These are phyloP conservation scores for Aspergillus sclerotialis DNA, from an alignment of 2,329 filamentous ascomycete genomes.

Conservation along the genomic window DNA sequence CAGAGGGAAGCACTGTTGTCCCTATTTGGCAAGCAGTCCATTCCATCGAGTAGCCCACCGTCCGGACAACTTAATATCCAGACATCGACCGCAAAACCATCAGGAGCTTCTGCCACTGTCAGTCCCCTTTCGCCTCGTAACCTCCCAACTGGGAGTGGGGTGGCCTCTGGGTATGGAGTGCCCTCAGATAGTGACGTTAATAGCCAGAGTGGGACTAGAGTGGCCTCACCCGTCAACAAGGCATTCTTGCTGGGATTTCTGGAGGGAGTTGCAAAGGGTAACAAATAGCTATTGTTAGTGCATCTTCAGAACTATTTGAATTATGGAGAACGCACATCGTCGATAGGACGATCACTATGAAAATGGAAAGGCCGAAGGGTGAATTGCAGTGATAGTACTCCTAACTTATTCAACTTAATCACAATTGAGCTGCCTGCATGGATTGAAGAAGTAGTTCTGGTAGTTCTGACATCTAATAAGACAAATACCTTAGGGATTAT, in stretches of 20 bases:
- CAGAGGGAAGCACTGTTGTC: slow-evolving; percentile 51
- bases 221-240: slow-evolving; percentile 60
- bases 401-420: too few species aligned
- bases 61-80: slow-evolving; percentile 15
- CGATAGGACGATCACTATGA: too few species aligned
- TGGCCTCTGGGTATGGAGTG: slow-evolving; percentile 13
- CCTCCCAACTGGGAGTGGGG: slow-evolving; percentile 11
- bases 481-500: too few species aligned
- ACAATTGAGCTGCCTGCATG: too few species aligned
- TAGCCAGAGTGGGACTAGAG: slow-evolving; percentile 41
- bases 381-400: too few species aligned
- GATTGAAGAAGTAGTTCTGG: too few species aligned
- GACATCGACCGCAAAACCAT: slow-evolving; percentile 11
- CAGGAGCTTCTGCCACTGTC: slow-evolving; percentile 18
- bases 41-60: slow-evolving; percentile 16
- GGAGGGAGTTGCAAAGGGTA: slow-evolving; percentile 47
- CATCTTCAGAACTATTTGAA: too few species aligned
- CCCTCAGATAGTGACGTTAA: slow-evolving; percentile 32
- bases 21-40: slow-evolving; percentile 51
- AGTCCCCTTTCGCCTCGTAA: slow-evolving; percentile 25
- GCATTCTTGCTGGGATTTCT: slow-evolving; percentile 71
- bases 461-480: too few species aligned
- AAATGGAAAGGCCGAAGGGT: too few species aligned
- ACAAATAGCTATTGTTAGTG: too few species aligned
- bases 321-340: too few species aligned